phyloP scores from a whole-genome alignment of 1,284 basidiomycete genomes.

The Rhodotorula sp. region DNA sequence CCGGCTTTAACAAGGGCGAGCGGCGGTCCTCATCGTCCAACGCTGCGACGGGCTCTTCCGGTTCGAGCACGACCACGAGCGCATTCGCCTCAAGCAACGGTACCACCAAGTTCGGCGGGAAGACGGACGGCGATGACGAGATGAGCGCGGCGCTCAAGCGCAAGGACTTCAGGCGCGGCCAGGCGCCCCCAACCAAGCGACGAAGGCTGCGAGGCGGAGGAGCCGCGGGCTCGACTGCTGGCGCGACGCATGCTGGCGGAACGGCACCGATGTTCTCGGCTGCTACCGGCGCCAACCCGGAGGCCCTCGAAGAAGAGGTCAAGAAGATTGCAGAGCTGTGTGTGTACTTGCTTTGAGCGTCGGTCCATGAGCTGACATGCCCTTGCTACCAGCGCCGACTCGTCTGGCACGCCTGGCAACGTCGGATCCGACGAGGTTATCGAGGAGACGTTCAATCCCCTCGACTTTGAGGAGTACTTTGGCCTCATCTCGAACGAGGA shows the following conservation, averaged over 20 bases:
- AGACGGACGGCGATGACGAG: conserved; percentile 17
- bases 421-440: conserved; percentile 4
- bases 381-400: conserved; percentile 8
- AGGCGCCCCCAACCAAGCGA: conserved; percentile 48
- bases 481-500: conserved; percentile 77
- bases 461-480: conserved; percentile 73
- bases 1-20: conserved; percentile 12
- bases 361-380: neutral
- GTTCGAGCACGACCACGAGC: neutral
- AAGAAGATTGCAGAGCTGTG: conserved; percentile 55
- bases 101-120: neutral
- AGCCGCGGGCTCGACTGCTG: conserved; percentile 17
- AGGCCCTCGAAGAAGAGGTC: conserved; percentile 56
- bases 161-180: conserved; percentile 57
- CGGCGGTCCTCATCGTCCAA: neutral
- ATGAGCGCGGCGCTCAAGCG: conserved; percentile 63
- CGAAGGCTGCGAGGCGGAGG: conserved; percentile 48
- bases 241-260: conserved; percentile 8
- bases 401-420: neutral
- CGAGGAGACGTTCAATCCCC: conserved; percentile 38
- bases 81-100: neutral
- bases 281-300: conserved; percentile 59
- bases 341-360: neutral
- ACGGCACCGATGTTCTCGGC: conserved; percentile 44
- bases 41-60: neutral